phyloP scores from a whole-genome alignment of 106 monocot species.

The Triglochin maritima region DNA sequence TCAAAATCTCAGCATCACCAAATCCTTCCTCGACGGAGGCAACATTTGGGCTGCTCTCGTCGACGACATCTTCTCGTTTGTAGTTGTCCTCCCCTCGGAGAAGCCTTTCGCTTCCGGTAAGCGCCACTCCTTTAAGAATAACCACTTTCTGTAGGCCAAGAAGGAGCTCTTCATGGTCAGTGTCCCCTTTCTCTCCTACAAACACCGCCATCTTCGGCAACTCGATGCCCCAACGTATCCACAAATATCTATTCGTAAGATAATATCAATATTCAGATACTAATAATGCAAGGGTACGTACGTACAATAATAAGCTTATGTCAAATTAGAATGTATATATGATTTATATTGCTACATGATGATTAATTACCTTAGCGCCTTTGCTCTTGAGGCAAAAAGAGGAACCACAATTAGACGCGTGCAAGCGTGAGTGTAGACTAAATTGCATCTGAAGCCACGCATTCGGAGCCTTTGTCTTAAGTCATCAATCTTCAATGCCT shows the following conservation, averaged over 20 bases:
- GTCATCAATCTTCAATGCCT: slow-evolving; percentile 45
- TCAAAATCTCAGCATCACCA: slow-evolving; percentile 6
- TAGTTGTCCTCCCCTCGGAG: slow-evolving; percentile 45
- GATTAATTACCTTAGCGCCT: slow-evolving; percentile 46
- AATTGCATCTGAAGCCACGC: slow-evolving; percentile 65
- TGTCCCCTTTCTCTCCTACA: slow-evolving; percentile 62
- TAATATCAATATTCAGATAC: too few species aligned
- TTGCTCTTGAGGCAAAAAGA: slow-evolving; percentile 50
- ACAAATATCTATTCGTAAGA: slow-evolving; percentile 33
- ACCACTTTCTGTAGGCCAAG: slow-evolving; percentile 49
- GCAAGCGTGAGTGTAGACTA: slow-evolving; percentile 40
- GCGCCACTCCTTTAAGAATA: slow-evolving; percentile 21
- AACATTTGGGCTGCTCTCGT: slow-evolving; percentile 26
- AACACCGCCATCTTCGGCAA: slow-evolving; percentile 36
- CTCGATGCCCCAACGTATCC: slow-evolving; percentile 48
- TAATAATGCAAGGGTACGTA: background rate
- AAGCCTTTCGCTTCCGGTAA: slow-evolving; percentile 36
- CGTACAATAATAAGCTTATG: background rate
- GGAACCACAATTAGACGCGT: slow-evolving; percentile 50
- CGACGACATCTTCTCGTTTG: slow-evolving; percentile 47
- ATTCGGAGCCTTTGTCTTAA: slow-evolving; percentile 45
- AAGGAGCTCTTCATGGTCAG: slow-evolving; percentile 45
- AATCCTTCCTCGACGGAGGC: slow-evolving; percentile 13
- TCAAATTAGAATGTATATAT: background rate
- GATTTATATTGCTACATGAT: too few species aligned